Evolutionary conservation across 805 yeast species (phyloP), one percentile per base, ranked within the genome.

Genomic region (Wickerhamiella kazuoi): DNA sequence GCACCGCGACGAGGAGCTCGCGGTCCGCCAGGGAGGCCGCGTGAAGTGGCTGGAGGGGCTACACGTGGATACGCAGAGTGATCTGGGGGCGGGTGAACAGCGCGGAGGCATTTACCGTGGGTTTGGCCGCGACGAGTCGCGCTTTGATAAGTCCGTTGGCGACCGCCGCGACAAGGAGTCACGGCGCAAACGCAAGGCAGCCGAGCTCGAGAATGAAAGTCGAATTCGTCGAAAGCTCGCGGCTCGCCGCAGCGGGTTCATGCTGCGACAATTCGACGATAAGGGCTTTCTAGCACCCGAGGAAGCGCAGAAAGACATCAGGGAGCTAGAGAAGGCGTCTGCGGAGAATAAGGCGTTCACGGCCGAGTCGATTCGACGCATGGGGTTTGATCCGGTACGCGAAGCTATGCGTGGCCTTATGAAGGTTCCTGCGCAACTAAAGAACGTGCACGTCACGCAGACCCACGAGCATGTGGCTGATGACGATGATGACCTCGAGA

Each of bases 121-220:
- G 13, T 30, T 3, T 38, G 38, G 21, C 30, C 34, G 9, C 9
- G 69, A 21, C 57, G 57, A 36, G 74, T 74, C 2, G 72, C 71
- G 28, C 46, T 71, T 65, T 47, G 65, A 69, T 47, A 68, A 33
- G 21, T 30, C 39, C 2, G 19, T 36, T 14, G 30, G 37, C 51
- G 66, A n/a, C 58, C 57, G 17, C 46, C 37, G 50, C 62, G 50
- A 49, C 56, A 37, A 40, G 46, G 39, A 36, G 20, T 60, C 57
- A 43, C 36, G 41, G 17, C 44, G 45, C 11, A 47, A 48, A 29
- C 39, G 45, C 14, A 35, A 50, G 4, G 45, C 51, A 19, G 61
- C 50, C 37, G 37, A 38, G 52, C n/a, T 33, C 7, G 16, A 33
- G 16, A 33, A 33, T 26, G 35, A 33, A 20, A 34, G 39, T 7